These are phyloP conservation scores for Cystoisospora suis DNA, from an alignment of 169 alveolate genomes.

Conservation along the genomic window DNA sequence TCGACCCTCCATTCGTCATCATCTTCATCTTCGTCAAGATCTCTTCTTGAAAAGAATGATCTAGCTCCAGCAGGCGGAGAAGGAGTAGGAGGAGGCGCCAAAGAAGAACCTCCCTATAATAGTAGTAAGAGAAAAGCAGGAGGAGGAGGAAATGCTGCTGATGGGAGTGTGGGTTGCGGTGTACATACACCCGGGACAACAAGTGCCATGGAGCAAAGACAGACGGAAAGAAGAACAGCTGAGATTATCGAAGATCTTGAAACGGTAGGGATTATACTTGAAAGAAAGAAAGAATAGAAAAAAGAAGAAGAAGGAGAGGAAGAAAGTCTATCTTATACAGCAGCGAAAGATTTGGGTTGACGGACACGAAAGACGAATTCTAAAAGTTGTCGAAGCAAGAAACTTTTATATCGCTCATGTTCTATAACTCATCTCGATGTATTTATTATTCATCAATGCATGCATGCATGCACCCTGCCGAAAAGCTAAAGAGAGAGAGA, in stretches of 20 bases:
- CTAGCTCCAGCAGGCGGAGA: neutral
- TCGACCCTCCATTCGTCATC: neutral
- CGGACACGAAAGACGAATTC: no score
- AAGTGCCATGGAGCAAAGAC: neutral
- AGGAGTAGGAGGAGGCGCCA: neutral
- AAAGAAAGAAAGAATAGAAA: neutral
- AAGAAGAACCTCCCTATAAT: neutral
- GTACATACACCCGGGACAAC: neutral
- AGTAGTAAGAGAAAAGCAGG: neutral
- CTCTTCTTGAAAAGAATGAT: neutral
- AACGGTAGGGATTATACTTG: neutral
- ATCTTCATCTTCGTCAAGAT: neutral
- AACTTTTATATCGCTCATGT: no score
- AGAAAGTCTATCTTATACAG: no score
- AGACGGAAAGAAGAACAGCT: neutral
- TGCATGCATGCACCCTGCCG: no score
- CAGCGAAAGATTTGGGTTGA: no score
- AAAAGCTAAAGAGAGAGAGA: no score
- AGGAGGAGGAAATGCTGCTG: neutral
- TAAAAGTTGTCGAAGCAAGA: no score
- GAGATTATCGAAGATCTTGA: neutral
- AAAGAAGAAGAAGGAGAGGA: no score
- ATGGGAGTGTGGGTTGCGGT: neutral
- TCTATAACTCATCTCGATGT: no score
- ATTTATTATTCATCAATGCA: no score